A percentile compares a stretch with the other conserved stretches of the same genome.
These are phyloP conservation scores for Saitozyma sp. DNA, from an alignment of 768 basidiomycete species.

Conservation along the genomic window DNA sequence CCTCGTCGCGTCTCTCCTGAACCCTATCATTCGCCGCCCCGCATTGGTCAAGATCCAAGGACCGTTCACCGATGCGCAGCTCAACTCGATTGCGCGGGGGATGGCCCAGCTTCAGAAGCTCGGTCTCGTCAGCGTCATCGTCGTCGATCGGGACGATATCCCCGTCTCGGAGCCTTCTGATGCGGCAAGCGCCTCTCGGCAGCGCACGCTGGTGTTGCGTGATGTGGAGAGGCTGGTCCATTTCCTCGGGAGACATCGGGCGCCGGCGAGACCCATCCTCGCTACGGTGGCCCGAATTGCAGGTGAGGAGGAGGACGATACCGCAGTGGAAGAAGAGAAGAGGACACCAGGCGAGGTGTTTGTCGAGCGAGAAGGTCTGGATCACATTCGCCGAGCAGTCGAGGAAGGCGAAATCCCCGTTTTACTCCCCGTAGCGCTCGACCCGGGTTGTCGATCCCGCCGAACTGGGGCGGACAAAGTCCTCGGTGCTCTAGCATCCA, in stretches of 20 bases:
- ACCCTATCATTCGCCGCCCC: constrained; percentile 79
- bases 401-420: constrained; percentile 95
- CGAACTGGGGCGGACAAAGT: constrained; percentile 86
- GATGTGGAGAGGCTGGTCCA: constrained; percentile 83
- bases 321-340: constrained; percentile 49
- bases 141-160: constrained; percentile 83
- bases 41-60: constrained; percentile 96
- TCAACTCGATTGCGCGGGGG: constrained; percentile 89
- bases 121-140: constrained; percentile 91
- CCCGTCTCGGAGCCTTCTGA: constrained; percentile 35
- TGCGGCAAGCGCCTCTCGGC: constrained; percentile 28
- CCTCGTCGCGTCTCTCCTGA: constrained; percentile 60
- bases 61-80: constrained; percentile 87
- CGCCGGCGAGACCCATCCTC: constrained; percentile 80
- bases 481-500: constrained; percentile 78
- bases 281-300: constrained; percentile 64
- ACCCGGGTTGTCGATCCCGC: constrained; percentile 82
- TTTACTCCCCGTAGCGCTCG: constrained; percentile 85
- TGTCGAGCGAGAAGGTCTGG: constrained; percentile 74
- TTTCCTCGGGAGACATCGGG: constrained; percentile 79
- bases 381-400: constrained; percentile 82
- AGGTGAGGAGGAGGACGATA: constrained; percentile 50
- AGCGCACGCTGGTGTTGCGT: constrained; percentile 56
- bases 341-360: constrained; percentile 49
- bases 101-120: constrained; percentile 95